Evolutionary conservation across 352 stramenopile genomes (phyloP).

Genomic region (Globisporangium recalcitrans): DNA sequence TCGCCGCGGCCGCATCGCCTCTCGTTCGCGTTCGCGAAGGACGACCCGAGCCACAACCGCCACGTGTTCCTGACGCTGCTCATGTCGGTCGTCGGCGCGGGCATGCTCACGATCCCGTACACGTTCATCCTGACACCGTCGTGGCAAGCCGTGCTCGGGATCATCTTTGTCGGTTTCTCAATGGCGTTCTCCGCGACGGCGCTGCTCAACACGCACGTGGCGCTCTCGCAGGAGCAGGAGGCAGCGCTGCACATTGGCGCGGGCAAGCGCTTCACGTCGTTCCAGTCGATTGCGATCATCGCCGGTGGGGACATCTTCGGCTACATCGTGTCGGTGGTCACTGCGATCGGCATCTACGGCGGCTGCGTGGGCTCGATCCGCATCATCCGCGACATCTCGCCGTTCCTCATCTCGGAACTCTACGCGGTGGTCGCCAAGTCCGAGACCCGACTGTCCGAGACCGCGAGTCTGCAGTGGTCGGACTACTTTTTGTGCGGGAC

Average conservation of each 20-base stretch:
- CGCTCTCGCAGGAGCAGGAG: constrained; percentile 44
- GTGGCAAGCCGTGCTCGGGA: constrained; percentile 32
- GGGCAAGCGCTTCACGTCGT: constrained; percentile 48
- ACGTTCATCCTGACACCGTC: constrained; percentile 54
- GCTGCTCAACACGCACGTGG: constrained; percentile 53
- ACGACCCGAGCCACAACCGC: constrained; percentile 9
- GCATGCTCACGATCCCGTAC: constrained; percentile 68
- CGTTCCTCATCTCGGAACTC: constrained; percentile 45
- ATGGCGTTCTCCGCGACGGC: constrained; percentile 59
- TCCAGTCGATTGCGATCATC: constrained; percentile 57
- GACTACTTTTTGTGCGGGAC: constrained; percentile 47
- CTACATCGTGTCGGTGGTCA: constrained; percentile 62
- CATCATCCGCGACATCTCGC: constrained; percentile 61
- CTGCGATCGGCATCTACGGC: constrained; percentile 62
- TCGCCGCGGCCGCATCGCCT: constrained; percentile 51
- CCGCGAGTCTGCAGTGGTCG: constrained; percentile 21
- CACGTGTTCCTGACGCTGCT: constrained; percentile 76
- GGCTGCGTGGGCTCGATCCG: constrained; percentile 66
- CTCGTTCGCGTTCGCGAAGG: constrained; percentile 35
- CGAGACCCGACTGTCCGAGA: background rate
- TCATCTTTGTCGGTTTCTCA: constrained; percentile 41
- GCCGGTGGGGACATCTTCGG: constrained; percentile 45
- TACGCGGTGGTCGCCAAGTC: background rate
- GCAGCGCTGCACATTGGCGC: constrained; percentile 37
- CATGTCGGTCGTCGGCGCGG: constrained; percentile 70